Evolutionary conservation across 1,284 basidiomycete species (phyloP).

Genomic region (Somion occarium): DNA sequence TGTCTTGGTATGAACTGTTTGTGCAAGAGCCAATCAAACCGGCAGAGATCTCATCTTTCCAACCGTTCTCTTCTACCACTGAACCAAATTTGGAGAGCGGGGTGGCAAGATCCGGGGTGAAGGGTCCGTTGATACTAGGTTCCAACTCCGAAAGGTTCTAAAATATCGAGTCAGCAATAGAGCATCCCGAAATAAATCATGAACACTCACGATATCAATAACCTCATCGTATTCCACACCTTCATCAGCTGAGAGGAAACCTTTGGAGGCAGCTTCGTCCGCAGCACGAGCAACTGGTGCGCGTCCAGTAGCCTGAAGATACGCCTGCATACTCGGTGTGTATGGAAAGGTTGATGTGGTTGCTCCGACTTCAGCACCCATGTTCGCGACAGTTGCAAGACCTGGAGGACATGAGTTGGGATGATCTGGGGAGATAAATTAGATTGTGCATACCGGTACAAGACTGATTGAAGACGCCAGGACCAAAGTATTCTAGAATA

Average conservation of each 20-base stretch:
- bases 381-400: conserved; percentile 93
- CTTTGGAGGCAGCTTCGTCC: conserved; percentile 74
- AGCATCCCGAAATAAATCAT: no score
- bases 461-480: conserved; percentile 88
- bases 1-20: conserved; percentile 95
- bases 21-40: conserved; percentile 97
- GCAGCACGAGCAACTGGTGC: conserved; percentile 87
- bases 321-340: conserved; percentile 84
- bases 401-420: conserved; percentile 37
- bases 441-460: conserved; percentile 68
- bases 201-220: conserved; percentile 78
- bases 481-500: conserved; percentile 96
- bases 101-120: conserved; percentile 96
- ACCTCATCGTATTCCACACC: conserved; percentile 96
- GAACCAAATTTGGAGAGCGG: conserved; percentile 89
- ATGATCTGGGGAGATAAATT: not conserved
- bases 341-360: conserved; percentile 99
- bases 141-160: conserved; percentile 90
- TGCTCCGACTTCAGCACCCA: conserved; percentile 99
- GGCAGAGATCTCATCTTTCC: conserved; percentile 90
- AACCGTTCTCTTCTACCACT: conserved; percentile 80
- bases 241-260: conserved; percentile 82
- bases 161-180: no score
- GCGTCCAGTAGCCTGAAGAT: conserved; percentile 88
- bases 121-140: conserved; percentile 95